Base-by-base conservation (phyloP, 768 basidiomycete genomes). In the Candolleomyces aberdarensis region DNA sequence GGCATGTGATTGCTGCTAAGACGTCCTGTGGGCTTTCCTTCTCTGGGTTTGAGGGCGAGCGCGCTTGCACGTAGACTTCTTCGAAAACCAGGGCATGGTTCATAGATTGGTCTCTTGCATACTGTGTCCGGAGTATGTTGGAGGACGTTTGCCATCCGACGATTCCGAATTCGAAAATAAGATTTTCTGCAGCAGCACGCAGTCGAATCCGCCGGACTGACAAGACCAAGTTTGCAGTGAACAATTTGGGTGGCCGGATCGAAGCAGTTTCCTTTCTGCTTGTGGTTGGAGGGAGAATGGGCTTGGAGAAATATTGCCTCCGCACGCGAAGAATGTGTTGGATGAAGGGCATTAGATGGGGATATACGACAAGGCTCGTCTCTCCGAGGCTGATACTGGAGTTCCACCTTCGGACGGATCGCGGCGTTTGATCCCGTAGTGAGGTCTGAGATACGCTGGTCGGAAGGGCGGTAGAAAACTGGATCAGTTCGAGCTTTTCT, bases 151-250 rank as follows among this genome's bases (percentile, higher is more conserved):
- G 78, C 10, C 82, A 61, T 13, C 70, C 71, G 3, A 76, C 72
- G 26, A 83, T 67, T 15, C 81, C 81, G 58, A 87, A 78, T 56
- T 88, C 89, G 58, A 90, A 81, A 17, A 83, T 75, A 31, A 92
- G 76, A 66, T 86, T 91, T 67, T 88, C 87, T 7, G 89, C 88
- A 5, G 83, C 85, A 8, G 88, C 88, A 58, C 80, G 82, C n/a
- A 89, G 66, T 29, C 77, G 78, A 47, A 88, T 63, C 8, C 69
- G 75, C 7, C 72, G 75, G 52, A 87, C 64, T 72, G 6, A 82
- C 67, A 5, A 79, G 70, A 13, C 82, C 47, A 79, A 7, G 73
- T 39, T 22, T 59, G 72, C 36, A 62, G 59, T 19, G 43, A 46
- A 17, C 29, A 72, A 44, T 47, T 65, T 67, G 11, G 67, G 62